Base-by-base conservation (phyloP, 108 stramenopile species). In the Cylindrotheca fusiformis region DNA sequence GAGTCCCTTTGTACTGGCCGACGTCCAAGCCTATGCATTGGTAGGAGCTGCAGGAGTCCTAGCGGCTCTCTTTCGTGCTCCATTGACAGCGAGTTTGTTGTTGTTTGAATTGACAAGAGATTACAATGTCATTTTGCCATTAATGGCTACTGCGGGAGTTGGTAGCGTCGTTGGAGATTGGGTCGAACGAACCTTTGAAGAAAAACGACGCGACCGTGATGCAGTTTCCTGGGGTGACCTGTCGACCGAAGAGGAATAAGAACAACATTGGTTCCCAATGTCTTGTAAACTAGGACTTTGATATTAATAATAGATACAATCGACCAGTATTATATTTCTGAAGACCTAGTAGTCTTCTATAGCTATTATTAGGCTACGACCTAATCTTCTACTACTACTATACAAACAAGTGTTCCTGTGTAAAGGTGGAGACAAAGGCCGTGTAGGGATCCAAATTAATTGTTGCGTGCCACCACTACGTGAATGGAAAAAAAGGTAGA, bases 61-160 rank as follows among this genome's bases (percentile, higher is more conserved):
- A 33, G 88, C 94, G 8, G 87, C 93, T 19, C 47, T 97, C 41
- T 95, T 94, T 63, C 82, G 93, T 25, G 96, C 96, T 24, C 96
- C 96, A 18, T 60, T 97, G 55, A 97, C 96, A 3, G 91, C 88
- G 3, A 79, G 68, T 19, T 56, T 91, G 22, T 73, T 97, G 23
- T 60, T 94, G 26, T 97, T 97, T 69, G 96, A 97, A 75, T 74
- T 94, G 47, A 95, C 96, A 49, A 75, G 90, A 32, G 84, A 95
- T 63, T 95, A 97, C 68, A 93, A 97, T 60, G 90, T 97, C 8
- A 73, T 97, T 25, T 55, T 97, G 8, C 89, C 90, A 0, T 56
- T 89, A 3, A 75, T 91, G 76, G 93, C 90, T 5, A 82, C 77
- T 71, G 91, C 91, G 8, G 91, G 88, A 23, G 76, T 82, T 18